phyloP scores from a whole-genome alignment of 441 rosid species.

The Populus hybrid region DNA sequence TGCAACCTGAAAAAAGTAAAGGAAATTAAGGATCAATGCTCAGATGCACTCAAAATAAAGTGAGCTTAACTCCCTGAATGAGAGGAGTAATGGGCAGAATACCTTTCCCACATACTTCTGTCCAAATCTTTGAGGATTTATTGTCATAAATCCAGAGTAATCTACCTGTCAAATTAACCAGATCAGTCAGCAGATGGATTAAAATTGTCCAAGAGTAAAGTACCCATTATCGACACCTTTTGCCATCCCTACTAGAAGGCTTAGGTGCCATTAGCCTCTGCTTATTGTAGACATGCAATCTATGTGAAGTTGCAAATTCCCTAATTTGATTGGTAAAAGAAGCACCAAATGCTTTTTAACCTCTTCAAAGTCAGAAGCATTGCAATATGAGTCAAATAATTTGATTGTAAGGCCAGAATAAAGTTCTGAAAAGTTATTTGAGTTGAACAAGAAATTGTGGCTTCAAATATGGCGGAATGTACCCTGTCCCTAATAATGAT shows the following conservation, averaged over 20 bases:
- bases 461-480: neutral
- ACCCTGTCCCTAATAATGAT: neutral
- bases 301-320: neutral
- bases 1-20: slow-evolving; percentile 61
- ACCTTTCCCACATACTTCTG: slow-evolving; percentile 99
- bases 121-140: slow-evolving; percentile 98
- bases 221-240: neutral
- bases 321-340: neutral
- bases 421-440: neutral
- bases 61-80: slow-evolving; percentile 7
- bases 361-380: neutral
- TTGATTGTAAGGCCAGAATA: neutral
- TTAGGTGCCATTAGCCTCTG: neutral
- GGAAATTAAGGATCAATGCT: slow-evolving; percentile 10
- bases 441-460: neutral
- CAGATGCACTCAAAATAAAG: slow-evolving; percentile 15
- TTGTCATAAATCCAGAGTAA: slow-evolving; percentile 97
- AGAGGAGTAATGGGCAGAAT: slow-evolving; percentile 21
- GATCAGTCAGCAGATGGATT: neutral
- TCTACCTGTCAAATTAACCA: slow-evolving; percentile 60
- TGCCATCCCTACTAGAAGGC: neutral
- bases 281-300: neutral
- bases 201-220: neutral
- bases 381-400: neutral
- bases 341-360: neutral